Conservation (phyloP, 2,329 filamentous ascomycete species). For the Penicillium concentricum region DNA sequence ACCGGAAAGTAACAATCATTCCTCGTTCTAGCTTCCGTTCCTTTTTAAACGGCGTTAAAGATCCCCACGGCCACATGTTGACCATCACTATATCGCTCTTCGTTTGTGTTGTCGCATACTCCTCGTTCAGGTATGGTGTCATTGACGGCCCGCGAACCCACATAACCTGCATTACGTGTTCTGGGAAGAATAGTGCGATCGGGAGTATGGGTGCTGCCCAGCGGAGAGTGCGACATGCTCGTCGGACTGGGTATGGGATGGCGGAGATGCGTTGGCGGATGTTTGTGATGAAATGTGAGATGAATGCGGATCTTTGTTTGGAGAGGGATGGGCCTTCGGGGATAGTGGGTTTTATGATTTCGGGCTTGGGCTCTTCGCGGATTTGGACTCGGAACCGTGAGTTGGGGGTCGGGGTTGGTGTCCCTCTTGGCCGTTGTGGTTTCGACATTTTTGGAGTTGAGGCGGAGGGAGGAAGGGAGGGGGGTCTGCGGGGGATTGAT, state of each 20-base stretch:
- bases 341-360: neutral
- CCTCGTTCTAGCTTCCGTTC: slow-evolving; percentile 62
- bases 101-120: slow-evolving; percentile 50
- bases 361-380: neutral
- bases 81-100: slow-evolving; percentile 45
- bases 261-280: slow-evolving; percentile 29
- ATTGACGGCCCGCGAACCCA: slow-evolving; percentile 60
- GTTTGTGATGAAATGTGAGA: slow-evolving; percentile 24
- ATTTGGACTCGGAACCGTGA: slow-evolving; percentile 1
- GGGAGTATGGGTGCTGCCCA: slow-evolving; percentile 37
- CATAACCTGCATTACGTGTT: slow-evolving; percentile 43
- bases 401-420: slow-evolving; percentile 1
- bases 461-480: neutral
- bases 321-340: neutral
- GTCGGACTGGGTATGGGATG: slow-evolving; percentile 29
- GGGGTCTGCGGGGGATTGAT: neutral
- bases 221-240: slow-evolving; percentile 28
- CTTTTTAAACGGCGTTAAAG: slow-evolving; percentile 52
- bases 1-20: slow-evolving; percentile 68
- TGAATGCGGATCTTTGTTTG: neutral
- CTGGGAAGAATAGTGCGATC: slow-evolving; percentile 40
- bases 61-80: slow-evolving; percentile 44
- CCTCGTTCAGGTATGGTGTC: slow-evolving; percentile 73
- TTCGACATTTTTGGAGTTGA: neutral
- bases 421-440: neutral